Base-by-base conservation (phyloP, 192 early-diverging fungal species). In the Entrophospora sp. region DNA sequence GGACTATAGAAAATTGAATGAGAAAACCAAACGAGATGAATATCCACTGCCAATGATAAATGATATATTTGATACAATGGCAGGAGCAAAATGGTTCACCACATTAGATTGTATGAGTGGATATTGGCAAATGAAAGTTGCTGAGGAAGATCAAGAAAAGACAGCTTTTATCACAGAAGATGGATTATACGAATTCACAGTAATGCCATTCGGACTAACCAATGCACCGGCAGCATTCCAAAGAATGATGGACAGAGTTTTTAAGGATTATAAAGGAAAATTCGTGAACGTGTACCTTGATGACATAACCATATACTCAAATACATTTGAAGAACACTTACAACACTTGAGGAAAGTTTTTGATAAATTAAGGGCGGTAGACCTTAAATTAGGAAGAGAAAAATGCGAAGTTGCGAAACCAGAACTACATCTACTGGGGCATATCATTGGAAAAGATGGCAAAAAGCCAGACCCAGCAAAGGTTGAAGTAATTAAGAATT, bases 1-100 rank as follows among this genome's bases (percentile, higher is more conserved):
- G 0, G 75, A 83, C 51, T 83, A 82, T 60, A 64, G 67, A 20
- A 45, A 62, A 10, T 55, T 81, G 0, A 81, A 83, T 58, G 27
- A 59, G 1, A 46, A 72, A 14, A 79, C 79, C 14, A 61, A 61
- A 24, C 64, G 65, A 16, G 68, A 81, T 59, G 4, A 35, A 0
- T 78, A 77, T 58, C 72, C 77, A 0, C 48, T 81, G 16, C 78
- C 78, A 9, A 28, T 45, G 0, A 74, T 81, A 13, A 53, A 69
- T 0, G 77, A 82, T 5, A 0, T 79, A 0, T 45, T 81, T 0
- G 64, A 68, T 46, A 61, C 24, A 7, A 43, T 64, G 0, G 27
- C 16, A 0, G 13, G 4, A 0, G 14, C 43, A 0, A 0, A 32
- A 4, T 62, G 13, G 27, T 78, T 80, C 30, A 48, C 76, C 0